These are phyloP conservation scores for Hanseniaspora guilliermondii DNA, from an alignment of 805 yeast species.

Conservation along the genomic window DNA sequence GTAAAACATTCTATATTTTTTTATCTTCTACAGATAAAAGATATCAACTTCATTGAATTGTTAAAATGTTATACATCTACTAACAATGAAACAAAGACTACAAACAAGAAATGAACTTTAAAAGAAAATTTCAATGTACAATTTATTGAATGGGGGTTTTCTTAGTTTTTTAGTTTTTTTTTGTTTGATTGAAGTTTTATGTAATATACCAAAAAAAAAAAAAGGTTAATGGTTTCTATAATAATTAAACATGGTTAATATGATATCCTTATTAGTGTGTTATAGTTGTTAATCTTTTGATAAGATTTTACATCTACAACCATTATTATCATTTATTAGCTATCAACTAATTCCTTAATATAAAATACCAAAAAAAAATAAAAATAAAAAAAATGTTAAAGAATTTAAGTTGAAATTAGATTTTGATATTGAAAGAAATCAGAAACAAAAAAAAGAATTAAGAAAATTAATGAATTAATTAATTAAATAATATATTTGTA, in stretches of 20 bases:
- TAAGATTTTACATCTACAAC: background rate
- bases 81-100: too few relatives aligned
- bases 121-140: too few relatives aligned
- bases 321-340: background rate
- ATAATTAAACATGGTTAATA: background rate
- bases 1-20: too few relatives aligned
- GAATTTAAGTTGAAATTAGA: background rate
- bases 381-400: background rate
- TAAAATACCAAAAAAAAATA: background rate
- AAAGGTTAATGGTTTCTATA: background rate
- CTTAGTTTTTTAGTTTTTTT: too few relatives aligned
- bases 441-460: background rate
- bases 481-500: background rate
- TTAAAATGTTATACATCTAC: too few relatives aligned
- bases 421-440: background rate
- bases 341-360: background rate
- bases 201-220: background rate
- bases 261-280: background rate
- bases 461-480: background rate
- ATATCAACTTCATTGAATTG: too few relatives aligned
- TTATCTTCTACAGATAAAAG: too few relatives aligned
- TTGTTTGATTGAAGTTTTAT: background rate
- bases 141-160: too few relatives aligned
- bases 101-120: too few relatives aligned
- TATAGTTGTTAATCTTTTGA: background rate